Percentiles rank a stretch among this genome's conserved stretches.
These are phyloP conservation scores for Leccinum subtestaceum DNA, from an alignment of 768 basidiomycete genomes.

Conservation along the genomic window DNA sequence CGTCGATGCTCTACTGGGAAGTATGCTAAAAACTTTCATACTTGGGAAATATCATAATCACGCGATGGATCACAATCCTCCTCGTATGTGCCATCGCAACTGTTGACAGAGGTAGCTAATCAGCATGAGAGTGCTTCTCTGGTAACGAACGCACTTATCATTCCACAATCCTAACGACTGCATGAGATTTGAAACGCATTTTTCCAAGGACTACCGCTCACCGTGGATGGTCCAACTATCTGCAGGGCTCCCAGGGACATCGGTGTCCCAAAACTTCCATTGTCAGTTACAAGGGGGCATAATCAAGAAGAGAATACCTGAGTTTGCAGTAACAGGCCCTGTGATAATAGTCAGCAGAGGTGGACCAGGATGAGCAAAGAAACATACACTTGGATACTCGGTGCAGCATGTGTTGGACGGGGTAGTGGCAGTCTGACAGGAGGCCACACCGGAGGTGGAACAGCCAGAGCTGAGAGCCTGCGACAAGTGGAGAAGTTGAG, in stretches of 20 bases:
- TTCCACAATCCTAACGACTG: constrained; percentile 57
- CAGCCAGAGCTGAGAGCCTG: constrained; percentile 48
- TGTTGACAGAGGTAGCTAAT: constrained; percentile 22
- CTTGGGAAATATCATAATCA: constrained; percentile 43
- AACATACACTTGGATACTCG: constrained; percentile 59
- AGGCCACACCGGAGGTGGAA: constrained; percentile 44
- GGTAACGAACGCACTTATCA: constrained; percentile 49
- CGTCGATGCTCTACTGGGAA: neutral
- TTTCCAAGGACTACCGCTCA: constrained; percentile 26
- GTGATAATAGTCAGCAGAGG: neutral
- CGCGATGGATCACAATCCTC: constrained; percentile 42
- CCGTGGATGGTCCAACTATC: constrained; percentile 78
- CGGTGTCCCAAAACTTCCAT: constrained; percentile 68
- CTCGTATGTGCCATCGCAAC: constrained; percentile 49
- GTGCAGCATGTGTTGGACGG: constrained; percentile 57
- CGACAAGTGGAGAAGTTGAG: constrained; percentile 20
- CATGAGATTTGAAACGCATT: constrained; percentile 2
- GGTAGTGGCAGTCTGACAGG: constrained; percentile 48
- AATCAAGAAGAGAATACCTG: constrained; percentile 35
- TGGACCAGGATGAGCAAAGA: neutral
- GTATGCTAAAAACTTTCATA: constrained; percentile 19
- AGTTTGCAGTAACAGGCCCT: constrained; percentile 62
- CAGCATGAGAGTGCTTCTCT: neutral
- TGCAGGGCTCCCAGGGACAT: constrained; percentile 58
- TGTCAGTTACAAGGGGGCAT: neutral